Evolutionary conservation across 2,329 filamentous ascomycete genomes (phyloP), one percentile per base, ranked within the genome.

Genomic region (Fusarium praegraminearum): DNA sequence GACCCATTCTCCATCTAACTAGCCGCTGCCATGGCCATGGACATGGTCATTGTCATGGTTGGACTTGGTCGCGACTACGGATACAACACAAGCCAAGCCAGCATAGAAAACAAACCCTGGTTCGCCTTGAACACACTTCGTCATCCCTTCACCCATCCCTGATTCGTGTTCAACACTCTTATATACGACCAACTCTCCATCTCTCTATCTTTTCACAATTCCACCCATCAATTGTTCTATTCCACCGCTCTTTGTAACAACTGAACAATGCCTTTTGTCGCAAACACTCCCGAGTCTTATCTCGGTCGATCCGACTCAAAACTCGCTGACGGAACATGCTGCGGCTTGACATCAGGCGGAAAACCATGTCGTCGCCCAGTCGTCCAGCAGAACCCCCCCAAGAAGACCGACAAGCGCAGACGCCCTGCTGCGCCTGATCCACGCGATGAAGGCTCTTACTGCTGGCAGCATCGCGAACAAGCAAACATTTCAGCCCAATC

Each of bases 401-500:
- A 30, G 8, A 55, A 57, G 50, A 52, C 54, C 60, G 62, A 65
- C 8, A 66, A 44, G 36, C 68, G 74, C 8, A 55, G 64, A 73
- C 62, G 73, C 64, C 71, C 62, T 72, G 65, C 65, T 24, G 72
- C 65, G 8, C 80, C 83, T 57, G 85, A 89, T 64, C 84, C 86
- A 3, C 81, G 83, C 59, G 85, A 88, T 49, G 86, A 89, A 65
- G 84, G 81, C n/a, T 86, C 90, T 51, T 98, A 94, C 81, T 98
- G 95, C 83, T 97, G 93, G 91, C 94, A 98, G 78, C 96, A 99
- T 82, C 94, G 93, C 77, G 93, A 96, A 60, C 96, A 99, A 79
- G 93, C 93, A 58, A 76, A 78, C 71, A 75, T 78, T 60, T 83
- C 84, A 11, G 78, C 83, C 3, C 78, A 78, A 45, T 84, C 83